phyloP scores from a whole-genome alignment of 2,329 filamentous ascomycete species.

The Annulohypoxylon truncatum region DNA sequence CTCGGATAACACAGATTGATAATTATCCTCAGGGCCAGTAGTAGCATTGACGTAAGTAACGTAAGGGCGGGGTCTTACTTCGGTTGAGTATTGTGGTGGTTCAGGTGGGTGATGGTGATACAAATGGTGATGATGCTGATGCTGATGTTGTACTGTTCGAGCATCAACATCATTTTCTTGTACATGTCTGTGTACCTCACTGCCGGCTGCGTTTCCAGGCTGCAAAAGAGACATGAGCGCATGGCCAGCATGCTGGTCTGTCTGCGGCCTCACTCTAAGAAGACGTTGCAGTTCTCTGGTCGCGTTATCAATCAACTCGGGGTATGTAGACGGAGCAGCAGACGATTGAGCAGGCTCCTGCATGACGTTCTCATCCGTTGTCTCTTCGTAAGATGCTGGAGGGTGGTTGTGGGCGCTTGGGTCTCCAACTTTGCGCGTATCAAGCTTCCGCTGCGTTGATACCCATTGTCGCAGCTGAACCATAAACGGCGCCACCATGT shows the following conservation, averaged over 20 bases:
- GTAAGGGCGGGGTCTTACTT: conserved; percentile 47
- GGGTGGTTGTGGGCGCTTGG: conserved; percentile 56
- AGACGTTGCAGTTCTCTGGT: conserved; percentile 63
- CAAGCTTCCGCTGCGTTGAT: conserved; percentile 81
- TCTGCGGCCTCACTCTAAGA: conserved; percentile 66
- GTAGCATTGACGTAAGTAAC: conserved; percentile 40
- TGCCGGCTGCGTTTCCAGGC: conserved; percentile 46
- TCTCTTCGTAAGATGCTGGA: conserved; percentile 64
- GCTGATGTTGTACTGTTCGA: conserved; percentile 68
- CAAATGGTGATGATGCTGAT: conserved; percentile 56
- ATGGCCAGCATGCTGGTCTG: conserved; percentile 61
- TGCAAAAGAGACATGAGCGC: conserved; percentile 67
- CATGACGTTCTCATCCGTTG: conserved; percentile 72
- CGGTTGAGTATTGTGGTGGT: conserved; percentile 62
- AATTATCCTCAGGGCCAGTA: conserved; percentile 28
- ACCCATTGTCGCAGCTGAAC: conserved; percentile 91
- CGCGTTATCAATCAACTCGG: conserved; percentile 44
- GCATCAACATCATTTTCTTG: conserved; percentile 52
- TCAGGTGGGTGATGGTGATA: conserved; percentile 67
- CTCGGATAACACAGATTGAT: conserved; percentile 32
- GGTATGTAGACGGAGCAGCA: conserved; percentile 44
- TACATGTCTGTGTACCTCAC: conserved; percentile 41
- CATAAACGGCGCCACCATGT: conserved; percentile 97
- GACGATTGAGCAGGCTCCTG: conserved; percentile 51
- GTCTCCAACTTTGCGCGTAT: conserved; percentile 59